Evolutionary conservation across 2,329 filamentous ascomycete species (phyloP).

Genomic region (Alternaria triticimaculans): DNA sequence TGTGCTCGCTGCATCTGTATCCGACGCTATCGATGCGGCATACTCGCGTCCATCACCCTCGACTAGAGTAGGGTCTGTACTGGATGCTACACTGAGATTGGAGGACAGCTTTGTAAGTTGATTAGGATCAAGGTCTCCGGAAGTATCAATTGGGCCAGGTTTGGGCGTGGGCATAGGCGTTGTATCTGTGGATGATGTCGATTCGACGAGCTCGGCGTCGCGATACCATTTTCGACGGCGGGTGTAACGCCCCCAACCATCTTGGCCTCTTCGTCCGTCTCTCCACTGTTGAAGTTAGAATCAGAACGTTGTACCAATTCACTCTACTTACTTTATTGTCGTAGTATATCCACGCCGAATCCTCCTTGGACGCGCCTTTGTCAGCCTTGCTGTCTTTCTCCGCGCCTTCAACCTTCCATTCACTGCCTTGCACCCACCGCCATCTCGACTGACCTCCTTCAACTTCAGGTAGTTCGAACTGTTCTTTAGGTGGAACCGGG

Average conservation of each 20-base stretch:
- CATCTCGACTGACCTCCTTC: constrained; percentile 69
- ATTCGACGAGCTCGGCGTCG: constrained; percentile 91
- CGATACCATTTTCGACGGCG: constrained; percentile 94
- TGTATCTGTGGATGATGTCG: constrained; percentile 56
- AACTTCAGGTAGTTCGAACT: constrained; percentile 72
- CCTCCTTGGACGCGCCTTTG: constrained; percentile 50
- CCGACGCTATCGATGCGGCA: constrained; percentile 31
- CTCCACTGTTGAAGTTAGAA: constrained; percentile 71
- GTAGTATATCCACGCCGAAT: constrained; percentile 93
- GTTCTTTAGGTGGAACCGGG: constrained; percentile 74
- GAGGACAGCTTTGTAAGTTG: constrained; percentile 30
- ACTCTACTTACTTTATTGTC: constrained; percentile 79
- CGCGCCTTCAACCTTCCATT: constrained; percentile 85
- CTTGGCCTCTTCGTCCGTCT: constrained; percentile 79
- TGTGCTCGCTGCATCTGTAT: constrained; percentile 42
- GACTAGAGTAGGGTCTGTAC: constrained; percentile 31
- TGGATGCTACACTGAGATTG: constrained; percentile 34
- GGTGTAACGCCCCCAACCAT: constrained; percentile 95
- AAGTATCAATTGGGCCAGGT: constrained; percentile 39
- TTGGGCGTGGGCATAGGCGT: constrained; percentile 52
- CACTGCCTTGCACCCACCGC: constrained; percentile 84
- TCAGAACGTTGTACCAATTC: background rate
- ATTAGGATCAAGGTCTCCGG: constrained; percentile 27
- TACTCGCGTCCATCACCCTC: constrained; percentile 33
- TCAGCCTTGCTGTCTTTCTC: constrained; percentile 43